These are phyloP conservation scores for Zymoseptoria ardabiliae DNA, from an alignment of 2,329 filamentous ascomycete species.

Conservation along the genomic window DNA sequence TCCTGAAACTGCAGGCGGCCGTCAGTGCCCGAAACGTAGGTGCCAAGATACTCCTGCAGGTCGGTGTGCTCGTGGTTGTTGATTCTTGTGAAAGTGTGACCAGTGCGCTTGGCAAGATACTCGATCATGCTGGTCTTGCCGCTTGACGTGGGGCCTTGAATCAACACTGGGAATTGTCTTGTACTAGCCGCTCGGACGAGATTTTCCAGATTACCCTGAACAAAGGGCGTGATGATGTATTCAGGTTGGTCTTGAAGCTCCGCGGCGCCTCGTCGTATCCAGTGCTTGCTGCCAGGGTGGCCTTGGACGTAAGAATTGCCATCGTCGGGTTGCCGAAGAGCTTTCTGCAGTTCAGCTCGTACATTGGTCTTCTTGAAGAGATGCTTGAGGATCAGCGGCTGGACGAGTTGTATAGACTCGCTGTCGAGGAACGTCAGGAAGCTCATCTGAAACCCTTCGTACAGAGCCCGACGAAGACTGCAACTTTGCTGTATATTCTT, in stretches of 20 bases:
- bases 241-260: constrained; percentile 65
- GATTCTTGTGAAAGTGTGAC: constrained; percentile 95
- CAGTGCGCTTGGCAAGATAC: constrained; percentile 91
- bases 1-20: constrained; percentile 88
- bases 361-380: constrained; percentile 65
- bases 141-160: constrained; percentile 93
- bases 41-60: constrained; percentile 92
- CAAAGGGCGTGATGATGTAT: constrained; percentile 94
- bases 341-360: constrained; percentile 67
- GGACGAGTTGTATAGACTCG: constrained; percentile 69
- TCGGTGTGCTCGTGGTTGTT: constrained; percentile 99
- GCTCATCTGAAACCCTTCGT: constrained; percentile 96
- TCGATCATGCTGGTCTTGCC: constrained; percentile 99
- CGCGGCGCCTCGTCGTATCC: constrained; percentile 71
- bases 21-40: constrained; percentile 78
- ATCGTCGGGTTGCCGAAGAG: constrained; percentile 69
- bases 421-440: constrained; percentile 84
- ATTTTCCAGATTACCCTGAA: constrained; percentile 90
- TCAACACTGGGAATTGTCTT: constrained; percentile 80
- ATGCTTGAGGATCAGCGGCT: constrained; percentile 72
- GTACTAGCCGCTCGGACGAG: constrained; percentile 90
- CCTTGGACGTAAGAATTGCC: constrained; percentile 66
- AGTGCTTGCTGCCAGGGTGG: constrained; percentile 36
- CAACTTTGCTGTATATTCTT: constrained; percentile 77
- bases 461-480: constrained; percentile 75